Evolutionary conservation across 805 yeast species (phyloP).

Genomic region (Cyberlindnera nakhonratchasimensis): DNA sequence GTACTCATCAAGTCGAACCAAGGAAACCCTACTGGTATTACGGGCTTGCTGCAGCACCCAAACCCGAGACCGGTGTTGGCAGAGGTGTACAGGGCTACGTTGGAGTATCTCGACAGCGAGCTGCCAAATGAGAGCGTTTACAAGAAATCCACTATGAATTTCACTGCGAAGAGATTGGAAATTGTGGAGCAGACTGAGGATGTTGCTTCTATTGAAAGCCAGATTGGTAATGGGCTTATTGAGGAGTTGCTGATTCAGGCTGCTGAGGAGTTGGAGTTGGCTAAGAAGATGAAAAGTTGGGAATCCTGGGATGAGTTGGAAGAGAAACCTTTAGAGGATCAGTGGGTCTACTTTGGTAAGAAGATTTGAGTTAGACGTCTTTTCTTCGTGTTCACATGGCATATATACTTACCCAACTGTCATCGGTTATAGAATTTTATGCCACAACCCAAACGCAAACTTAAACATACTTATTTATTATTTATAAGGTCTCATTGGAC

Average conservation of each 20-base stretch:
- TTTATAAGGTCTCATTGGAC: constrained; percentile 1
- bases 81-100: constrained; percentile 67
- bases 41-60: constrained; percentile 78
- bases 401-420: neutral
- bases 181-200: constrained; percentile 63
- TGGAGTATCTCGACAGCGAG: constrained; percentile 51
- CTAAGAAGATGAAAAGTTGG: constrained; percentile 63
- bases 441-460: no score
- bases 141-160: constrained; percentile 66
- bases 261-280: constrained; percentile 69
- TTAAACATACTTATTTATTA: neutral
- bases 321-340: constrained; percentile 76
- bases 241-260: constrained; percentile 85
- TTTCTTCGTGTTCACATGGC: neutral
- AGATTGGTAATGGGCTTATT: constrained; percentile 78
- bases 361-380: constrained; percentile 37
- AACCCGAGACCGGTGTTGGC: constrained; percentile 77
- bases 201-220: constrained; percentile 60
- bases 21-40: constrained; percentile 77
- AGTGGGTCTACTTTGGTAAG: constrained; percentile 80
- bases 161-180: constrained; percentile 65
- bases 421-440: no score
- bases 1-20: constrained; percentile 54
- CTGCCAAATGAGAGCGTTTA: constrained; percentile 75
- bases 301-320: constrained; percentile 78